These are phyloP conservation scores for Tulasnella sp. DNA, from an alignment of 768 basidiomycete species.

Conservation along the genomic window DNA sequence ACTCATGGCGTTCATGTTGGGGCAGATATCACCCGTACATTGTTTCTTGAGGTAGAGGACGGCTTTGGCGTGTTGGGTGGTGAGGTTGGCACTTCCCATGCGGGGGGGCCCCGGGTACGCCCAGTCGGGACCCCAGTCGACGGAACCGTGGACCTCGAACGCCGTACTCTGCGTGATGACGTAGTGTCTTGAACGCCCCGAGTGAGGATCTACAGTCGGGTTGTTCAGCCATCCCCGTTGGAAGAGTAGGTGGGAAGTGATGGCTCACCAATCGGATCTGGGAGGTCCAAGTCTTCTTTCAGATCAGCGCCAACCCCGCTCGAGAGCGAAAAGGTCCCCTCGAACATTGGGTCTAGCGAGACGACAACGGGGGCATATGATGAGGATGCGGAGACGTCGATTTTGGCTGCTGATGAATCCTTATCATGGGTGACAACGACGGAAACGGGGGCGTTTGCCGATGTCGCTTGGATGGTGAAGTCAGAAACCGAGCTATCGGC, in stretches of 20 bases:
- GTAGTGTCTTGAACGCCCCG: neutral
- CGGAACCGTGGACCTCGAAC: constrained; percentile 1
- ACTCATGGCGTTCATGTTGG: neutral
- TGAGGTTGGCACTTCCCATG: neutral
- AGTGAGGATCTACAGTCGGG: neutral
- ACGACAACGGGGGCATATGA: constrained; percentile 9
- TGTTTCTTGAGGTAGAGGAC: constrained; percentile 7
- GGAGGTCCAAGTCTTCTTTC: neutral
- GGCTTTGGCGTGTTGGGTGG: constrained; percentile 10
- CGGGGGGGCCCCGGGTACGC: neutral
- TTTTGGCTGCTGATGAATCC: neutral
- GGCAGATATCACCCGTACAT: constrained; percentile 4
- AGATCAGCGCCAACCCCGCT: neutral
- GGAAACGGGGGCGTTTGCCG: constrained; percentile 7
- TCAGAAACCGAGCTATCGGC: neutral
- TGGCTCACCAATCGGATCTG: constrained; percentile 1
- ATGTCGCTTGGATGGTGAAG: constrained; percentile 10
- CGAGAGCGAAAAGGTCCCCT: constrained; percentile 4
- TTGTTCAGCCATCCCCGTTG: neutral
- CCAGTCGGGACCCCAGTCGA: neutral
- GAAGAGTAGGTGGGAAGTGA: neutral
- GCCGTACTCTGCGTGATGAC: neutral
- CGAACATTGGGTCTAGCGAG: constrained; percentile 1
- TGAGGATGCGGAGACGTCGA: neutral
- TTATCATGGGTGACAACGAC: neutral